Evolutionary conservation across 1,139 yeast genomes (phyloP), one percentile per base, ranked within the genome.

Genomic region (Yamadazyma oceani): DNA sequence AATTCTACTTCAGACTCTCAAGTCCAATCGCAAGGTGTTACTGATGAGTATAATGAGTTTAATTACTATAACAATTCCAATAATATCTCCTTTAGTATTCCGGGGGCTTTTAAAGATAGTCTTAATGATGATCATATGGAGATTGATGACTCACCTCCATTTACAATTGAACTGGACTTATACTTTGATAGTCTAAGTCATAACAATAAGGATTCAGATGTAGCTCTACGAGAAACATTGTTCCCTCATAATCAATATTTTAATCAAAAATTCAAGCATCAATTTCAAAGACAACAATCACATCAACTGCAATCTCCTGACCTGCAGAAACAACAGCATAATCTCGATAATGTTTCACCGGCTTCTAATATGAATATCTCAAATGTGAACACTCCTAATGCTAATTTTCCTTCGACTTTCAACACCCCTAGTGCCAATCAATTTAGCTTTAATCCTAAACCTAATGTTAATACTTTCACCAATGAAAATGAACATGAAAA

Each of bases 131-230:
- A 64, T 36, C 41, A 48, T 9, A 65, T 67, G 72, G 73, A 66
- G 15, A 38, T 67, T 17, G 73, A 66, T 38, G 69, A 66, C 34
- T 59, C 65, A 13, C 72, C 73, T 3, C 71, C 69, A 8, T 66
- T 67, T 39, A 59, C 72, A 2, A 55, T 67, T 14, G 73, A 63
- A 25, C 65, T 60, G 60, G 69, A 64, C 38, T 34, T 54, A 22
- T 57, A 44, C 32, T 50, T 48, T 36, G 63, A 57, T 41, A 46
- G 54, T 5, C 21, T 37, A 8, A 48, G 46, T 35, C 38, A 36
- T 17, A 35, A 35, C 14, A 38, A 31, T 23, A 23, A 17, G 9
- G 21, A 14, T 17, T 30, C 25, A 14, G 36, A 32, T 10, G 17
- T 17, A 6, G 24, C 35, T 12, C 41, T 34, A 12, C 33, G 42